phyloP scores from a whole-genome alignment of 176 grass and related monocot genomes.

The Cenchrus purpureus region DNA sequence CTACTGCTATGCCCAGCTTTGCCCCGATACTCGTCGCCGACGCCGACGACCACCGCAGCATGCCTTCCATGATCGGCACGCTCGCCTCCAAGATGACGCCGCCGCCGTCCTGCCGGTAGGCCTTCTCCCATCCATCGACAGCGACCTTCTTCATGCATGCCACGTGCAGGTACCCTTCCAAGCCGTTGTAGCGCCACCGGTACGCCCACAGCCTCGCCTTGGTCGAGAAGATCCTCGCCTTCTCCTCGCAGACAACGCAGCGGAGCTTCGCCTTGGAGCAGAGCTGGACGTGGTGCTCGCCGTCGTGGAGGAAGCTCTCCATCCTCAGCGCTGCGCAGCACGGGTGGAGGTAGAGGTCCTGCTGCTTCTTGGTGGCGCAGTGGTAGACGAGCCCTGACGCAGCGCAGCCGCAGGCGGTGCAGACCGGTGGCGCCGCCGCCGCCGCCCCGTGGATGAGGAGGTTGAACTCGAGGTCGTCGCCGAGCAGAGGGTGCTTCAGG shows the following conservation, averaged over 20 bases:
- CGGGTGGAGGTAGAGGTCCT: slow-evolving; percentile 15
- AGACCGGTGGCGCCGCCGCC: neutral
- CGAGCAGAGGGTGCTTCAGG: neutral
- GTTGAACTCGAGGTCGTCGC: neutral
- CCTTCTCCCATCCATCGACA: too few species aligned
- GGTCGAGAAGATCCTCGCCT: neutral
- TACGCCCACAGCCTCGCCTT: slow-evolving; percentile 11
- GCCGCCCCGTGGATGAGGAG: neutral
- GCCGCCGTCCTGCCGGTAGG: too few species aligned
- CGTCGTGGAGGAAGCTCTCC: neutral
- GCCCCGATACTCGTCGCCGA: too few species aligned
- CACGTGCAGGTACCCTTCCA: neutral
- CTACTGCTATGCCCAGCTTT: too few species aligned
- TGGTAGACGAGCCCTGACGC: neutral
- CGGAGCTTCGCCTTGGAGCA: neutral
- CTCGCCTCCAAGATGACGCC: too few species aligned
- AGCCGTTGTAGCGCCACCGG: neutral
- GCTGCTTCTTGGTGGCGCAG: neutral
- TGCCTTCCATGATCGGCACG: too few species aligned
- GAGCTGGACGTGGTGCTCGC: neutral
- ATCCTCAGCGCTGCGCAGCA: neutral
- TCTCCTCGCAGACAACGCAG: neutral
- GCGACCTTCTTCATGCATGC: too few species aligned
- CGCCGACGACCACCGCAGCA: too few species aligned
- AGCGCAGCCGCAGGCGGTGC: slow-evolving; percentile 10